Evolutionary conservation across 768 basidiomycete species (phyloP).

Genomic region (Phaeotremella skinneri): DNA sequence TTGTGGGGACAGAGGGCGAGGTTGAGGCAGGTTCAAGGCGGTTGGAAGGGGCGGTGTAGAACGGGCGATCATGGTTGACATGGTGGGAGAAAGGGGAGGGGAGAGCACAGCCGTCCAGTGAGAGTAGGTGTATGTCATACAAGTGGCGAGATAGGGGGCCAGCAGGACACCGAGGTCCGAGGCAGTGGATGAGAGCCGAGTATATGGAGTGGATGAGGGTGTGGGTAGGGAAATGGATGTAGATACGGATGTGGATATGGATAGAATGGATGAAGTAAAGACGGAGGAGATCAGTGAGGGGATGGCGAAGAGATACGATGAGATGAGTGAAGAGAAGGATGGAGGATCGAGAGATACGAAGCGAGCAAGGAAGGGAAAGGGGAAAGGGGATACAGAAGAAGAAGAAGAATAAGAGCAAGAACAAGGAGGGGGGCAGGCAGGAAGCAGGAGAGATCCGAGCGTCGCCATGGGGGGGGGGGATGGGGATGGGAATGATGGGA

Average conservation of each 20-base stretch:
- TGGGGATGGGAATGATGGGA: not conserved
- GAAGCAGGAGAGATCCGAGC: not conserved
- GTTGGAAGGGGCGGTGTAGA: not conserved
- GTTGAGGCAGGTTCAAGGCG: not conserved
- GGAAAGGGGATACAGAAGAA: not conserved
- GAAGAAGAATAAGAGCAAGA: not conserved
- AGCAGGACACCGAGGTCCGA: no score
- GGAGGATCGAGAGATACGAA: not conserved
- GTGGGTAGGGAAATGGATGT: not conserved
- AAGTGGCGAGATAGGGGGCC: no score
- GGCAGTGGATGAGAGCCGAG: not conserved
- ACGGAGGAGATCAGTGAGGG: not conserved
- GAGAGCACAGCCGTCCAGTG: not conserved
- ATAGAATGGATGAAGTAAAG: not conserved
- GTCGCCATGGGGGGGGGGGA: no score
- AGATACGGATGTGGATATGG: not conserved
- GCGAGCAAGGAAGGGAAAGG: not conserved
- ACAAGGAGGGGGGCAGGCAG: not conserved
- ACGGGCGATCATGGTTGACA: not conserved
- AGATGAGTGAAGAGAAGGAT: constrained; percentile 4
- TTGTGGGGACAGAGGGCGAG: not conserved
- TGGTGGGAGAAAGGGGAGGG: not conserved
- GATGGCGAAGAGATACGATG: not conserved
- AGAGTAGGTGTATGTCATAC: no score
- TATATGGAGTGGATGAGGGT: not conserved